Evolutionary conservation across 345 rosid species (phyloP), one percentile per base, ranked within the genome.

Genomic region (Mallotus nudiflorus): DNA sequence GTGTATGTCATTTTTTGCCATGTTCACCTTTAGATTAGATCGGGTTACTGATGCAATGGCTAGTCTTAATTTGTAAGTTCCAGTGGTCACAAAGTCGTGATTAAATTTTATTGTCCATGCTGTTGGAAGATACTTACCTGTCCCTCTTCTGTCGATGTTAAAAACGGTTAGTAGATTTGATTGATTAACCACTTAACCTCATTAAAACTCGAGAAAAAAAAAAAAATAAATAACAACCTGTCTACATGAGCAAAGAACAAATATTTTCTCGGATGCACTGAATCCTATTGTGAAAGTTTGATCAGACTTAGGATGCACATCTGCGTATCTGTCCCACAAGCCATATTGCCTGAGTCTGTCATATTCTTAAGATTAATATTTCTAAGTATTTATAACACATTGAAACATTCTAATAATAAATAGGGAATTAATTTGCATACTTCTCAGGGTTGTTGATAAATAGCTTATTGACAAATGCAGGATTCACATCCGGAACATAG

Each of bases 221-320:
- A 16, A 3, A 25, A n/a, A n/a, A n/a, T n/a, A n/a, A n/a, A n/a
- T n/a, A n/a, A n/a, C n/a, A 22, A 77, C 81, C 85, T 80, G 72
- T 70, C 66, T 7, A 78, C 82, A 19, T 78, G 82, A 70, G 82
- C 81, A 20, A 83, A 83, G 63, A 83, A 80, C 81, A 81, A 80
- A 60, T 77, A 78, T 53, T 69, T 75, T 68, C 69, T 80, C 0
- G 71, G 61, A 61, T 82, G n/a, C 78, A 52, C 57, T 72, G 44
- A 77, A 1, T 28, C 83, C 86, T 20, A 79, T 37, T 3, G 70
- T 80, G 74, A 74, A 82, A 44, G 66, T 74, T 64, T 74, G 83
- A 57, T 77, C 82, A 0, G 77, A 68, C 37, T 60, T 68, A 24
- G n/a, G 82, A 57, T 80, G 58, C 53, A 72, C 22, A 35, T 82